A percentile compares a stretch with the other conserved stretches of the same genome.
phyloP scores from a whole-genome alignment of 2,329 filamentous ascomycete genomes.

The Sporothrix brunneoviolacea region DNA sequence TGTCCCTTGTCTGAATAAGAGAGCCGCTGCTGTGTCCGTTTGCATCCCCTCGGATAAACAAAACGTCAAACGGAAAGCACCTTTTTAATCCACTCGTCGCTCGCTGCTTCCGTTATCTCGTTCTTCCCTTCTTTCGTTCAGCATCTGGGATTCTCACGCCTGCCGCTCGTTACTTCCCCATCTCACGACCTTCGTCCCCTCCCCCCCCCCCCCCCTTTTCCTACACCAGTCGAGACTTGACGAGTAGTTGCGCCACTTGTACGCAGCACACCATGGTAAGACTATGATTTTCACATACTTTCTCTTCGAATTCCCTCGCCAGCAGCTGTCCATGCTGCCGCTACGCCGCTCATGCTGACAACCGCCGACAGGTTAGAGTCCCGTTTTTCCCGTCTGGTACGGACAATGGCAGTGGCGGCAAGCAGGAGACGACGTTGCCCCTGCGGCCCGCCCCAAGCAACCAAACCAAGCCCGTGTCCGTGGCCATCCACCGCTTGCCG shows the following conservation, averaged over 20 bases:
- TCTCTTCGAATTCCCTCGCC: too few species aligned
- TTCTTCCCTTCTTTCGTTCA: not conserved
- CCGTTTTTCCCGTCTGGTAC: not conserved
- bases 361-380: not conserved
- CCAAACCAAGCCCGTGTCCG: not conserved
- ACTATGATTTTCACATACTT: too few species aligned
- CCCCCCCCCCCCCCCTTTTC: not conserved
- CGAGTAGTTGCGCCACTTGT: too few species aligned
- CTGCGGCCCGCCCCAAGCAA: too few species aligned
- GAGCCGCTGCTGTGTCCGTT: too few species aligned
- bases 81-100: not conserved
- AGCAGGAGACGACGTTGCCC: not conserved
- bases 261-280: not conserved
- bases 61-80: too few species aligned
- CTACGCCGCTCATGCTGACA: too few species aligned
- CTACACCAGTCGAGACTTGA: too few species aligned
- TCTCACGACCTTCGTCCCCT: not conserved
- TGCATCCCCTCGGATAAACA: too few species aligned
- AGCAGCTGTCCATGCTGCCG: too few species aligned
- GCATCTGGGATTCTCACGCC: not conserved
- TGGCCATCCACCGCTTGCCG: slow-evolving; percentile 29
- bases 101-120: not conserved
- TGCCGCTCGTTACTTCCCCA: not conserved
- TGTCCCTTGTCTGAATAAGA: too few species aligned
- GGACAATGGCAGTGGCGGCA: not conserved